Conservation (phyloP, 164 flowering plant genomes). For the Hamamelis virginiana region DNA sequence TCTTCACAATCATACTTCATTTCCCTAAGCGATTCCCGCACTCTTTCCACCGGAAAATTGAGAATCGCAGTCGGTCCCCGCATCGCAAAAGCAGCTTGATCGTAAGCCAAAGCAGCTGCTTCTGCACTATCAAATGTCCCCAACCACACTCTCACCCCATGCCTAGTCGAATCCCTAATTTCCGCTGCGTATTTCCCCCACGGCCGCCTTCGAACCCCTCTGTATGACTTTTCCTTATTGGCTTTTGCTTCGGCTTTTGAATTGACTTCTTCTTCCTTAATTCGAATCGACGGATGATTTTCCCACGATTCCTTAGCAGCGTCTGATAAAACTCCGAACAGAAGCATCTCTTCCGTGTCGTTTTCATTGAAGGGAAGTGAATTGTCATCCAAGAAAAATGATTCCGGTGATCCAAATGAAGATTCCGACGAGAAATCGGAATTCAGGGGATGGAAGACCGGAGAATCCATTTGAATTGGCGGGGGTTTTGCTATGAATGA, state of each 20-base stretch:
- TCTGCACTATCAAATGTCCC: conserved; percentile 60
- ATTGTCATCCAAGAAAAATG: conserved; percentile 15
- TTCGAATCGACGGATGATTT: background rate
- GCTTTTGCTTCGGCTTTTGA: background rate
- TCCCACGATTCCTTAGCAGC: conserved; percentile 4
- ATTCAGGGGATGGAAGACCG: conserved; percentile 18
- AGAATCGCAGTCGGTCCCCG: conserved; percentile 37
- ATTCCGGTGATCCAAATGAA: conserved; percentile 26
- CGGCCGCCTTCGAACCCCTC: conserved; percentile 51
- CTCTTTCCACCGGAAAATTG: conserved; percentile 45
- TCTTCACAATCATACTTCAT: conserved; percentile 26
- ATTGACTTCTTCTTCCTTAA: conserved; percentile 26
- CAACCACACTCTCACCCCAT: conserved; percentile 51
- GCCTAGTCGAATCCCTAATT: conserved; percentile 49
- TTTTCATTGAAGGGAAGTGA: conserved; percentile 43
- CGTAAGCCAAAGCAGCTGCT: conserved; percentile 53
- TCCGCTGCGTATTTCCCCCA: conserved; percentile 61
- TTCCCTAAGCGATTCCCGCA: conserved; percentile 34
- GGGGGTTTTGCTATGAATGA: background rate
- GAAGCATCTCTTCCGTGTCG: conserved; percentile 48
- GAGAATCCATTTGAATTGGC: conserved; percentile 10
- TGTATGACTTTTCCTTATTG: conserved; percentile 23
- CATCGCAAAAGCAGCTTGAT: conserved; percentile 51
- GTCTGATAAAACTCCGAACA: conserved; percentile 25
- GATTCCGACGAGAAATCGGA: conserved; percentile 32